A percentile compares a stretch with the other conserved stretches of the same genome.
Conservation (phyloP, 306 rosid genomes). For the Lupinus albus region DNA sequence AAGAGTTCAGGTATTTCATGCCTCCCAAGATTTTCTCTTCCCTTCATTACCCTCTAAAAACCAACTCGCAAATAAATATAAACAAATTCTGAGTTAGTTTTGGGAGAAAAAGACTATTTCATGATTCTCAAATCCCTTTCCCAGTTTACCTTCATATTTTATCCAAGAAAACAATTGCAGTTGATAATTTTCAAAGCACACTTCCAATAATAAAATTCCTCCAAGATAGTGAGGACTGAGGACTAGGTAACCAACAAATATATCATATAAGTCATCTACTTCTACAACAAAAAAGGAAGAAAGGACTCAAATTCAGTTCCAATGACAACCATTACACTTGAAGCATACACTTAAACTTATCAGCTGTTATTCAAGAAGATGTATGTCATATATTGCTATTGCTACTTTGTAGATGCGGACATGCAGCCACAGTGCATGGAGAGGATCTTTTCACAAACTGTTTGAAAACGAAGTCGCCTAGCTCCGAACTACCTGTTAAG, state of each 20-base stretch:
- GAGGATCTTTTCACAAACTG: conserved; percentile 24
- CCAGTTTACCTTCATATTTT: no score
- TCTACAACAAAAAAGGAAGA: conserved; percentile 26
- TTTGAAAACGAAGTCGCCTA: conserved; percentile 26
- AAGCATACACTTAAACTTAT: conserved; percentile 38
- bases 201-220: conserved; percentile 27
- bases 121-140: no score
- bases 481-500: conserved; percentile 43
- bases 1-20: no score
- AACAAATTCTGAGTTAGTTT: no score
- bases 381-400: conserved; percentile 27
- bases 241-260: background rate
- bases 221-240: background rate
- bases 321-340: conserved; percentile 39
- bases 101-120: no score
- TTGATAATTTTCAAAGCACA: conserved; percentile 38
- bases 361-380: conserved; percentile 29
- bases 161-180: background rate
- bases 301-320: conserved; percentile 41
- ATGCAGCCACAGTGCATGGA: conserved; percentile 29
- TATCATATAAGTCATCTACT: conserved; percentile 14
- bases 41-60: no score
- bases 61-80: no score
- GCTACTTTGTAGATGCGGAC: conserved; percentile 8
- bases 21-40: no score